These are phyloP conservation scores for Starmerella etchellsii DNA, from an alignment of 805 yeast genomes.

Conservation along the genomic window DNA sequence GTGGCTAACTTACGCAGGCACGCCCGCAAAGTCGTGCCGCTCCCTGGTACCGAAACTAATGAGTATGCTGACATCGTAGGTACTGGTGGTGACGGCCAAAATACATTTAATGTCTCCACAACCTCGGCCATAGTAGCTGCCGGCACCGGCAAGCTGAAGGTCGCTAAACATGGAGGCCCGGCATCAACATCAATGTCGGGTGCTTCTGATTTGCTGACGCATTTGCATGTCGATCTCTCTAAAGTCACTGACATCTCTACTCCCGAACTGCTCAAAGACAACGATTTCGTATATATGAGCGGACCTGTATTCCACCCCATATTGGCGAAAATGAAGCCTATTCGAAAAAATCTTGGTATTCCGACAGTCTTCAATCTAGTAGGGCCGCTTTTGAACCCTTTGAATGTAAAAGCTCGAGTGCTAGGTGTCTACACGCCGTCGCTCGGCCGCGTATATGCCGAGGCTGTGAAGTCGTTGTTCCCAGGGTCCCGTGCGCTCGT, in stretches of 20 bases:
- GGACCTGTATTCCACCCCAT: slow-evolving; percentile 94
- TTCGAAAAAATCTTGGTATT: slow-evolving; percentile 69
- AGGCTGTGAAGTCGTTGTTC: slow-evolving; percentile 53
- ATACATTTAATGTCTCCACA: slow-evolving; percentile 92
- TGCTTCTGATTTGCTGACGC: slow-evolving; percentile 73
- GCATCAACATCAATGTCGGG: slow-evolving; percentile 91
- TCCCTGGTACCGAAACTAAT: slow-evolving; percentile 18
- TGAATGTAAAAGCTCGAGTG: slow-evolving; percentile 63
- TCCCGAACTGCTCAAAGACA: slow-evolving; percentile 39
- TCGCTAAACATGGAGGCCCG: slow-evolving; percentile 95
- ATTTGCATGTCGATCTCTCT: slow-evolving; percentile 71
- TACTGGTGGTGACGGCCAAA: slow-evolving; percentile 97
- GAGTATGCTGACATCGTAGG: slow-evolving; percentile 86
- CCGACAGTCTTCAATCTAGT: slow-evolving; percentile 89
- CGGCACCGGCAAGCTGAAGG: slow-evolving; percentile 56
- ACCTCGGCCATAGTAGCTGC: slow-evolving; percentile 90
- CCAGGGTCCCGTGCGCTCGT: slow-evolving; percentile 48
- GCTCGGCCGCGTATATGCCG: slow-evolving; percentile 74
- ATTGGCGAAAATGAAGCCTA: slow-evolving; percentile 66
- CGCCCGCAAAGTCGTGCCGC: slow-evolving; percentile 21
- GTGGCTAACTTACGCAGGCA: slow-evolving; percentile 58
- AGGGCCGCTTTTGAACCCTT: slow-evolving; percentile 92
- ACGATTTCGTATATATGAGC: slow-evolving; percentile 53
- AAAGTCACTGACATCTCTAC: slow-evolving; percentile 53
- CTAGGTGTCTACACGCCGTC: slow-evolving; percentile 77